Evolutionary conservation across 139 green algal genomes (phyloP).

Genomic region (Tetradesmus obliquus): DNA sequence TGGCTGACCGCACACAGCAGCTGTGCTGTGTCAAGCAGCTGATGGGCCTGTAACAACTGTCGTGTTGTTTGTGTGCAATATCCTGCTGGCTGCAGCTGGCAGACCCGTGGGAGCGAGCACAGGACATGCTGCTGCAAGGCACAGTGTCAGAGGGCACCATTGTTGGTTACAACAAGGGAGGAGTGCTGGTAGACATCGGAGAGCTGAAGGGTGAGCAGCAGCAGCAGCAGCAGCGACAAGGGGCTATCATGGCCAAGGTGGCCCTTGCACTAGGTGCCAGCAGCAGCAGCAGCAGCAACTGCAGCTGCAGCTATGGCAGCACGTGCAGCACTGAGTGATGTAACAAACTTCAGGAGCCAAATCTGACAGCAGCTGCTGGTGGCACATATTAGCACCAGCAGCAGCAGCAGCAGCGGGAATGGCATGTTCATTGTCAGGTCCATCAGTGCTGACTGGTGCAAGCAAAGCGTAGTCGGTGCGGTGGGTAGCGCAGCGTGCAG

Average conservation of each 20-base stretch:
- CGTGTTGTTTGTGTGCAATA: background rate
- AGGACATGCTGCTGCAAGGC: slow-evolving; percentile 43
- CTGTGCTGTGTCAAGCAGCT: background rate
- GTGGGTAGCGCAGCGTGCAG: too few relatives aligned
- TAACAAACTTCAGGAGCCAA: too few relatives aligned
- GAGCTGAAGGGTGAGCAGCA: slow-evolving; percentile 23
- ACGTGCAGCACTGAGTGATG: background rate
- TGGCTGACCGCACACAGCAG: background rate
- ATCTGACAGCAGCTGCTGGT: background rate
- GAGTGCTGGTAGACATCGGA: slow-evolving; percentile 32
- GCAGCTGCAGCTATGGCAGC: background rate
- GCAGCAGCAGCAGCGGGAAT: background rate
- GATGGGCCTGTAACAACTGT: background rate
- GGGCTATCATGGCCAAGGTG: too few relatives aligned
- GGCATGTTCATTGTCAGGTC: background rate
- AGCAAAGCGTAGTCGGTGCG: background rate
- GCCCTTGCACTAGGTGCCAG: background rate
- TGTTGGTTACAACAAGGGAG: slow-evolving; percentile 33
- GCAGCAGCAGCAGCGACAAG: background rate
- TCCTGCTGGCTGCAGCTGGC: slow-evolving; percentile 8
- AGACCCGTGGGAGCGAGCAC: slow-evolving; percentile 38
- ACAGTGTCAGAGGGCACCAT: slow-evolving; percentile 41
- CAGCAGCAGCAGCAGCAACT: background rate
- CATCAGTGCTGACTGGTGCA: background rate
- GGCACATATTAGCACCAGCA: background rate